Evolutionary conservation across 306 rosid species (phyloP).

Genomic region (Myrica gale): DNA sequence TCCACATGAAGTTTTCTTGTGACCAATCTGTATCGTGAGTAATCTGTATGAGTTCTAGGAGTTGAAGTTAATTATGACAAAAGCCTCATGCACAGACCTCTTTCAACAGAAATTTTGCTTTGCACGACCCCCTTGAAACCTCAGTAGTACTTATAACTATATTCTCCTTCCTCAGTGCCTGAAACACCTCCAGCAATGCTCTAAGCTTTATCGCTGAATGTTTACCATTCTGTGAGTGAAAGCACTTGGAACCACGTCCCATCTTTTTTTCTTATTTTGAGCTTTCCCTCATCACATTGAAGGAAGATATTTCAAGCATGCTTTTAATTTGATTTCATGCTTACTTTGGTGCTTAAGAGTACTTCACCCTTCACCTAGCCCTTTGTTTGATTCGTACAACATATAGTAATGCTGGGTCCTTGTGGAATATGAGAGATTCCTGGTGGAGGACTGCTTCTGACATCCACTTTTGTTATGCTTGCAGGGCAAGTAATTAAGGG

Average conservation of each 20-base stretch:
- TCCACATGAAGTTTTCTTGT: background rate
- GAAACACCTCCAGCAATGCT: background rate
- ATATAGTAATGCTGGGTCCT: background rate
- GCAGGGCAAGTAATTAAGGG: slow-evolving; percentile 96
- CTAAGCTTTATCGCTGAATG: background rate
- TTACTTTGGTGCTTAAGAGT: background rate
- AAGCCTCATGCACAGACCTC: background rate
- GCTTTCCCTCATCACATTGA: background rate
- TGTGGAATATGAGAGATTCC: background rate
- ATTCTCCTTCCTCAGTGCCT: background rate
- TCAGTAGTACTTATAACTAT: background rate
- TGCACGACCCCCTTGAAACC: background rate
- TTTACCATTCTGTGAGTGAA: background rate
- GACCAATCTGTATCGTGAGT: background rate
- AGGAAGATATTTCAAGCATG: background rate
- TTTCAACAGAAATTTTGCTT: background rate
- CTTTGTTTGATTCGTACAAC: background rate
- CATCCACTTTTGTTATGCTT: slow-evolving; percentile 2
- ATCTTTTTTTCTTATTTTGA: background rate
- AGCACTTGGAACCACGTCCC: background rate
- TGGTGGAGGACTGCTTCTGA: background rate
- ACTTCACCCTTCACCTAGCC: background rate
- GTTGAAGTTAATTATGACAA: background rate
- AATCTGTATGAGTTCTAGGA: background rate
- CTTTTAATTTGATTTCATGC: background rate